These are phyloP conservation scores for Cyberlindnera mississippiensis DNA, from an alignment of 805 yeast genomes.

Conservation along the genomic window DNA sequence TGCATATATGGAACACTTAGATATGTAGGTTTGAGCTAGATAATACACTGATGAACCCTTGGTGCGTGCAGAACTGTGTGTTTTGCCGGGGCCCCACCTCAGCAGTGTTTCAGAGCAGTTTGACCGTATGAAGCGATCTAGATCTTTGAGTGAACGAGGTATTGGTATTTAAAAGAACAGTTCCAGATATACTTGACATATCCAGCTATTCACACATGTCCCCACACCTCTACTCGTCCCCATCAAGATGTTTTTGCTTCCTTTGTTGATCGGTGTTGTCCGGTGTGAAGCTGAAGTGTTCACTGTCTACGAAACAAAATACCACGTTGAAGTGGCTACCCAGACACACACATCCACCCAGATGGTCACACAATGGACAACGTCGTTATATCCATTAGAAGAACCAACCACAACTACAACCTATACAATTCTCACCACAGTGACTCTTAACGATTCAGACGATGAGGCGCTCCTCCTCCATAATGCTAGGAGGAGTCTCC, in stretches of 20 bases:
- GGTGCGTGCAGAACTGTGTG: neutral
- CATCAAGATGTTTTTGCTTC: neutral
- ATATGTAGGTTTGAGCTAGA: neutral
- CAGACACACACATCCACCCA: conserved; percentile 4
- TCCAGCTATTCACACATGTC: too few species aligned
- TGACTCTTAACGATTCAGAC: conserved; percentile 9
- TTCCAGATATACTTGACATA: too few species aligned
- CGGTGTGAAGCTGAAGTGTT: neutral
- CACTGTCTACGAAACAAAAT: conserved; percentile 10
- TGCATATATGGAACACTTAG: too few species aligned
- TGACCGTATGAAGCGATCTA: neutral
- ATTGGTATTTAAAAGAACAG: neutral
- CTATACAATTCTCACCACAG: conserved; percentile 13
- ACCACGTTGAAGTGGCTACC: conserved; percentile 2
- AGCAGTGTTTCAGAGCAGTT: conserved; percentile 4
- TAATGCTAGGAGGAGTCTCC: conserved; percentile 53
- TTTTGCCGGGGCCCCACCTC: neutral
- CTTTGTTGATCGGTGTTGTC: neutral
- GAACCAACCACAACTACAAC: conserved; percentile 22
- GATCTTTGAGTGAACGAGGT: neutral
- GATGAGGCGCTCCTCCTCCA: conserved; percentile 33
- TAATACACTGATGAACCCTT: neutral
- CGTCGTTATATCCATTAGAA: conserved; percentile 1
- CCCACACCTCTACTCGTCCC: neutral
- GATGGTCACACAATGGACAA: conserved; percentile 13